phyloP scores from a whole-genome alignment of 2,329 filamentous ascomycete species.

The Calonectria pseudoreteaudii region DNA sequence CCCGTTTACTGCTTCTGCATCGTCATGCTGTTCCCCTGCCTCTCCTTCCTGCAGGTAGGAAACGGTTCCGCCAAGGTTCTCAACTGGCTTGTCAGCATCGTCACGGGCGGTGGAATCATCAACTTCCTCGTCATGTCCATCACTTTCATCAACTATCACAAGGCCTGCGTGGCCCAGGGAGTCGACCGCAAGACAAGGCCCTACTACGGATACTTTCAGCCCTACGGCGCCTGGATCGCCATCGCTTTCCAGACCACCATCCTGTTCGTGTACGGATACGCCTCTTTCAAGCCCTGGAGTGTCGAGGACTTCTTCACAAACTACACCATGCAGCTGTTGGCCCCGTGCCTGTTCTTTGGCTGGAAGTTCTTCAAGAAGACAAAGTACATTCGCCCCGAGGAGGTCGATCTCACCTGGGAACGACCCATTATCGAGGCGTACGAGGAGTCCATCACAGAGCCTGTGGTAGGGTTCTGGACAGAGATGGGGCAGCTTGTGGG shows the following conservation, averaged over 20 bases:
- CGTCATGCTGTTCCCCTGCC: conserved; percentile 64
- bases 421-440: conserved; percentile 69
- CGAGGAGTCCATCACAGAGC: conserved; percentile 61
- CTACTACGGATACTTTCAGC: conserved; percentile 70
- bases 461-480: conserved; percentile 66
- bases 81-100: conserved; percentile 66
- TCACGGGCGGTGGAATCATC: conserved; percentile 70
- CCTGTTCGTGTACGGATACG: conserved; percentile 67
- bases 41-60: conserved; percentile 64
- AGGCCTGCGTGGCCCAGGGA: conserved; percentile 65
- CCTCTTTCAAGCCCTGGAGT: conserved; percentile 62
- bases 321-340: conserved; percentile 69
- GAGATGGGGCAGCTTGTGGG: conserved; percentile 55
- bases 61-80: conserved; percentile 62
- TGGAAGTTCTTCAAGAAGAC: conserved; percentile 76
- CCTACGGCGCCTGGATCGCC: conserved; percentile 65
- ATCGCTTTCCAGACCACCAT: conserved; percentile 56
- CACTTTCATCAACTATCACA: conserved; percentile 61
- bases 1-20: conserved; percentile 68
- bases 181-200: conserved; percentile 65
- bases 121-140: conserved; percentile 69
- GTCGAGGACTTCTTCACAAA: conserved; percentile 62
- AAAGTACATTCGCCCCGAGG: conserved; percentile 61
- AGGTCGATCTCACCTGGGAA: conserved; percentile 72
- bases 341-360: conserved; percentile 63